A percentile compares a stretch with the other conserved stretches of the same genome.
Evolutionary conservation across 176 grass and related monocot species (phyloP).

Genomic region (Pontederia crassipes): DNA sequence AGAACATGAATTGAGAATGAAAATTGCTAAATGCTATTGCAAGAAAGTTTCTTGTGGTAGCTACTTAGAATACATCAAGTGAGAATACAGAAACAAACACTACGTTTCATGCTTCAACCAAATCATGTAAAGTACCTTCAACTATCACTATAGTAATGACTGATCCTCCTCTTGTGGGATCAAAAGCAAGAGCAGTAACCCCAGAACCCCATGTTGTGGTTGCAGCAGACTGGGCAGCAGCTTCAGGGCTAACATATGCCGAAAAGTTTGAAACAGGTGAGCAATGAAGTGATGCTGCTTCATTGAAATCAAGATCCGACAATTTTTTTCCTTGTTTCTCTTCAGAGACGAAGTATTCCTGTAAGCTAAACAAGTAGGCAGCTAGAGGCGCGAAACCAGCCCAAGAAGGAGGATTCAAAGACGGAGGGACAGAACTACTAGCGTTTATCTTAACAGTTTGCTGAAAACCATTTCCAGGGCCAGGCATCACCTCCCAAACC

Average conservation of each 20-base stretch:
- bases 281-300: constrained; percentile 89
- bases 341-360: constrained; percentile 81
- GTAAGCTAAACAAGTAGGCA: constrained; percentile 80
- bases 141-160: constrained; percentile 94
- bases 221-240: constrained; percentile 89
- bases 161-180: constrained; percentile 81
- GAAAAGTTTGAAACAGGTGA: constrained; percentile 99
- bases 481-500: constrained; percentile 99
- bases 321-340: constrained; percentile 58
- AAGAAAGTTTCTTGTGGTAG: too few species aligned
- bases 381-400: constrained; percentile 66
- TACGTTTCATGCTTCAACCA: too few species aligned
- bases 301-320: constrained; percentile 43
- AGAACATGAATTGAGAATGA: too few species aligned
- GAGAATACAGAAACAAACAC: too few species aligned
- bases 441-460: constrained; percentile 74
- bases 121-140: constrained; percentile 51
- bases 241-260: constrained; percentile 94
- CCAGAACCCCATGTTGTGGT: constrained; percentile 98
- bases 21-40: too few species aligned
- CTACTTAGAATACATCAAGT: too few species aligned
- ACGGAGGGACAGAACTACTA: constrained; percentile 56
- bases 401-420: constrained; percentile 78
- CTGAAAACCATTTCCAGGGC: constrained; percentile 83
- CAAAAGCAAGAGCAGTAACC: constrained; percentile 97